Conservation (phyloP, 106 monocot genomes). For the Dioscorea dumetorum region DNA sequence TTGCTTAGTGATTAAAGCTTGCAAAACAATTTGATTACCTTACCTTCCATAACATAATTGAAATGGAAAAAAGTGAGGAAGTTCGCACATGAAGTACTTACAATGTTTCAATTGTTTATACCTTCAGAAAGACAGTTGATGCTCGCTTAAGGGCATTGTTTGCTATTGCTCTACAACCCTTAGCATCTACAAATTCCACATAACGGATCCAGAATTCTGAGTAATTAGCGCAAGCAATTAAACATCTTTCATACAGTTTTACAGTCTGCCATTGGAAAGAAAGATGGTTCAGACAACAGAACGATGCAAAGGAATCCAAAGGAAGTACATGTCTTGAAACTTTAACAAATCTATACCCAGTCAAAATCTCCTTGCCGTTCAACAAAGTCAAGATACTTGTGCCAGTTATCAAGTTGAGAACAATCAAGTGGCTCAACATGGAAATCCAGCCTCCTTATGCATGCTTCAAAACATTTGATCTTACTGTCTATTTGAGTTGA, state of each 20-base stretch:
- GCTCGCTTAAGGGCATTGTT: slow-evolving; percentile 58
- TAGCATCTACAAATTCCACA: slow-evolving; percentile 72
- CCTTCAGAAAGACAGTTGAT: slow-evolving; percentile 60
- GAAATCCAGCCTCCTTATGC: slow-evolving; percentile 65
- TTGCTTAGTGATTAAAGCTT: no score
- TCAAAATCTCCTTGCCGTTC: slow-evolving; percentile 90
- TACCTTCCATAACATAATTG: neutral
- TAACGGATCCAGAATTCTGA: slow-evolving; percentile 97
- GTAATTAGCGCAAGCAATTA: slow-evolving; percentile 98
- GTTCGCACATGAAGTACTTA: neutral
- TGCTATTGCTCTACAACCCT: slow-evolving; percentile 81
- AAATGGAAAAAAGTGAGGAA: neutral
- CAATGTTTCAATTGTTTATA: slow-evolving; percentile 15
- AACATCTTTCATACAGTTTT: slow-evolving; percentile 99
- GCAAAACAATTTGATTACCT: no score
- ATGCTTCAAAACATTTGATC: slow-evolving; percentile 56
- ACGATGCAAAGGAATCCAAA: neutral
- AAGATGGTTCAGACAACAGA: slow-evolving; percentile 11
- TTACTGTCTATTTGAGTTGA: slow-evolving; percentile 51
- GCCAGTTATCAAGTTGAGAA: slow-evolving; percentile 75
- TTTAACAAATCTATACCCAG: slow-evolving; percentile 53
- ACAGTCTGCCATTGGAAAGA: slow-evolving; percentile 56
- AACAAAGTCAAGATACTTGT: slow-evolving; percentile 86
- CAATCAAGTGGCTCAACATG: slow-evolving; percentile 77
- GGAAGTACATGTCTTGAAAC: no score